These are phyloP conservation scores for Prunus mume DNA, from an alignment of 306 rosid genomes.

Conservation along the genomic window DNA sequence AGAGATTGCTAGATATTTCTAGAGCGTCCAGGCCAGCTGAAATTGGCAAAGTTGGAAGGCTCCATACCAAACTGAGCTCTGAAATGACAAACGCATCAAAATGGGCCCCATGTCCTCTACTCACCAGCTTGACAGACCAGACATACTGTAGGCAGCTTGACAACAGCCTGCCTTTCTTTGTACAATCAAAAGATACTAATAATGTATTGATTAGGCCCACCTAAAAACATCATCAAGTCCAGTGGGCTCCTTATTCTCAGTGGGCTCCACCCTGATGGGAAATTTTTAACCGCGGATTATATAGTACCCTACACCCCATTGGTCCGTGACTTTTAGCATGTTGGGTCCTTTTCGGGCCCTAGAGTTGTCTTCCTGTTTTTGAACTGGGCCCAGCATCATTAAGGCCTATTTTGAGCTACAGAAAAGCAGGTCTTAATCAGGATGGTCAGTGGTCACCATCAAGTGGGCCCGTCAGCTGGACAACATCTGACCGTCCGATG, in stretches of 20 bases:
- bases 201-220: slow-evolving; percentile 34
- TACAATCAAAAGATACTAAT: slow-evolving; percentile 16
- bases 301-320: slow-evolving; percentile 17
- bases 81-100: slow-evolving; percentile 25
- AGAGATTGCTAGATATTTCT: background rate
- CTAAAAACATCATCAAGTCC: slow-evolving; percentile 13
- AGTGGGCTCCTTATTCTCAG: background rate
- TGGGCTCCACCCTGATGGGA: slow-evolving; percentile 23
- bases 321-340: slow-evolving; percentile 30
- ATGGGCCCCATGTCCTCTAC: slow-evolving; percentile 19
- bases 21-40: background rate
- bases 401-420: slow-evolving; percentile 27
- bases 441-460: slow-evolving; percentile 12
- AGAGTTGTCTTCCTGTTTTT: slow-evolving; percentile 24
- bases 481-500: slow-evolving; percentile 9
- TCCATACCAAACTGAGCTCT: background rate
- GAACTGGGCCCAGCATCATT: slow-evolving; percentile 32
- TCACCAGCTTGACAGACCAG: slow-evolving; percentile 28
- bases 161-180: slow-evolving; percentile 34
- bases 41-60: background rate
- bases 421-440: background rate
- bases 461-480: slow-evolving; percentile 8
- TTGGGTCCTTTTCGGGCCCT: slow-evolving; percentile 44
- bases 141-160: slow-evolving; percentile 45
- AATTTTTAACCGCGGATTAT: slow-evolving; percentile 24